phyloP scores from a whole-genome alignment of 345 rosid genomes.

The Syzygium jambos region DNA sequence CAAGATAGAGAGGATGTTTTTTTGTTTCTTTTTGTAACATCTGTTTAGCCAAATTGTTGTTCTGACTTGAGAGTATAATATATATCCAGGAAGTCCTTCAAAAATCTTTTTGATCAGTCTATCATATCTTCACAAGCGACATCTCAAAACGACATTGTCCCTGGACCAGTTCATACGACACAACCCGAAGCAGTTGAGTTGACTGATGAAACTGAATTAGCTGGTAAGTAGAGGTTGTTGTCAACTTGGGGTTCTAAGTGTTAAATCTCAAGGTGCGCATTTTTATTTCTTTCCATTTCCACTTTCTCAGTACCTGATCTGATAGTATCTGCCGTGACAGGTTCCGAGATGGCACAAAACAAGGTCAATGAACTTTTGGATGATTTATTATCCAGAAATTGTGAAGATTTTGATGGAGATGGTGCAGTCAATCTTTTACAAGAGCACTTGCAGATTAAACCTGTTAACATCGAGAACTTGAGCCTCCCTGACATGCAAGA shows the following conservation, averaged over 20 bases:
- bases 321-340: slow-evolving; percentile 17
- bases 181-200: slow-evolving; percentile 20
- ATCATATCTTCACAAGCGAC: slow-evolving; percentile 24
- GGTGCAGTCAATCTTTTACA: slow-evolving; percentile 41
- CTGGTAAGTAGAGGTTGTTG: slow-evolving; percentile 35
- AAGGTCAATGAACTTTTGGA: slow-evolving; percentile 34
- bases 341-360: slow-evolving; percentile 31
- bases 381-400: slow-evolving; percentile 37
- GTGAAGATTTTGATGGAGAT: slow-evolving; percentile 55
- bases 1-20: not conserved
- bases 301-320: slow-evolving; percentile 5
- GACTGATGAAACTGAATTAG: slow-evolving; percentile 16
- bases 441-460: slow-evolving; percentile 52
- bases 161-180: slow-evolving; percentile 8
- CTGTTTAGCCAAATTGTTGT: slow-evolving; percentile 16
- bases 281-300: not conserved
- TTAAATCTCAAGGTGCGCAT: not conserved
- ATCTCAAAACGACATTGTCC: slow-evolving; percentile 19
- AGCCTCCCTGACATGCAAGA: slow-evolving; percentile 50
- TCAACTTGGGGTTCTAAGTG: not conserved
- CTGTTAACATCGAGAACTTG: slow-evolving; percentile 33
- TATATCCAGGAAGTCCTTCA: slow-evolving; percentile 18
- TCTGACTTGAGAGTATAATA: not conserved
- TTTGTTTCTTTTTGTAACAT: slow-evolving; percentile 19
- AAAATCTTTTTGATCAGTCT: slow-evolving; percentile 15